phyloP scores from a whole-genome alignment of 768 basidiomycete species.

The Tricholoma hemisulphureum region DNA sequence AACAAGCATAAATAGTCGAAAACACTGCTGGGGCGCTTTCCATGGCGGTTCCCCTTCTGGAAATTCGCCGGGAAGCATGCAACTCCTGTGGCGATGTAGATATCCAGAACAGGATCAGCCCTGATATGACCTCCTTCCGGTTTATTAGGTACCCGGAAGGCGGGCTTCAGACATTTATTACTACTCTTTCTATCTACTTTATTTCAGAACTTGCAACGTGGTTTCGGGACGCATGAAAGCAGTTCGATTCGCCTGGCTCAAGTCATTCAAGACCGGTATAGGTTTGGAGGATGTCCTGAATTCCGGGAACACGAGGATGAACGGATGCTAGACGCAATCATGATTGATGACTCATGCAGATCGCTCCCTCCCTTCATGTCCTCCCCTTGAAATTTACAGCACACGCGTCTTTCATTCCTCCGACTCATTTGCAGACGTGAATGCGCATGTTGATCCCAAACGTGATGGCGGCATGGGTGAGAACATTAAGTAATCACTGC shows the following conservation, averaged over 20 bases:
- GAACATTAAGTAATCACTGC: background rate
- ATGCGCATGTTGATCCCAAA: background rate
- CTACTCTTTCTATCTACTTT: background rate
- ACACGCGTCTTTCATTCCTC: background rate
- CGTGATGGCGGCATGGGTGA: background rate
- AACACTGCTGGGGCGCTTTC: constrained; percentile 20
- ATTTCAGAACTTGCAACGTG: background rate
- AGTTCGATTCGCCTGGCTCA: background rate
- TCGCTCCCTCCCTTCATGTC: background rate
- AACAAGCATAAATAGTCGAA: constrained; percentile 15
- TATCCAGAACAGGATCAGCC: constrained; percentile 10
- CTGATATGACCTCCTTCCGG: constrained; percentile 4
- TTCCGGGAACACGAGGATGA: background rate
- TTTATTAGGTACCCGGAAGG: constrained; percentile 1
- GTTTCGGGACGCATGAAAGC: background rate
- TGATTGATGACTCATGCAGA: background rate
- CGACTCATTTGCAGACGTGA: too few relatives aligned
- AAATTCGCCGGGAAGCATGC: constrained; percentile 22
- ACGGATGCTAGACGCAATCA: background rate
- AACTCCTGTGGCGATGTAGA: constrained; percentile 31
- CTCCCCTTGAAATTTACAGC: too few relatives aligned
- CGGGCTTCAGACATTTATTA: constrained; percentile 1
- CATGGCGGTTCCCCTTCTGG: constrained; percentile 22
- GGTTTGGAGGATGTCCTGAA: background rate
- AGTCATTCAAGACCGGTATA: background rate